A percentile compares a stretch with the other conserved stretches of the same genome.
These are phyloP conservation scores for Aspergillus thermomutatus DNA, from an alignment of 2,329 filamentous ascomycete genomes.

Conservation along the genomic window DNA sequence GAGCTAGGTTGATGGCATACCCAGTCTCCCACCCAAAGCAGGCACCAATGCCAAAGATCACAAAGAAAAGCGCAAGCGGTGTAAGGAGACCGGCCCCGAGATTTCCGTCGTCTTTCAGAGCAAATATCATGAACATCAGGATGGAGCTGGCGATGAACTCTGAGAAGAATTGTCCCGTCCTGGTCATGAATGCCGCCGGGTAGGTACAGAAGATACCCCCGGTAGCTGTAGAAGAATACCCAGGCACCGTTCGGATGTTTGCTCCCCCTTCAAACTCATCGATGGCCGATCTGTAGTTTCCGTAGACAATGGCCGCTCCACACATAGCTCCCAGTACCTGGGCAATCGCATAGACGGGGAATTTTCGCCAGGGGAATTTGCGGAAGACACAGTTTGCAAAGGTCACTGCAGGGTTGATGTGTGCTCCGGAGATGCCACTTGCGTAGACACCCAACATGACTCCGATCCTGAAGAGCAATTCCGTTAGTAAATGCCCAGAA, in stretches of 20 bases:
- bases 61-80: conserved; percentile 64
- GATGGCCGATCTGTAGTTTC: conserved; percentile 63
- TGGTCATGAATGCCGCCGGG: conserved; percentile 59
- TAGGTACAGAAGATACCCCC: conserved; percentile 73
- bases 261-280: conserved; percentile 59
- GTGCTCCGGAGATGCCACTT: conserved; percentile 58
- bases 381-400: conserved; percentile 67
- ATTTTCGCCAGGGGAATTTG: conserved; percentile 65
- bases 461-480: conserved; percentile 48
- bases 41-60: conserved; percentile 70
- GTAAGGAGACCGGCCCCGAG: conserved; percentile 55
- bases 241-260: conserved; percentile 59
- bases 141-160: conserved; percentile 67
- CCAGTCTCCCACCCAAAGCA: conserved; percentile 75
- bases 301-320: conserved; percentile 59
- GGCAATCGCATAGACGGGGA: conserved; percentile 64
- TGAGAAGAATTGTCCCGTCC: conserved; percentile 65
- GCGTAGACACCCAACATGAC: conserved; percentile 68
- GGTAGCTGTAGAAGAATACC: conserved; percentile 55
- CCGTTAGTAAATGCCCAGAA: not conserved
- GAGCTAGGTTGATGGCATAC: conserved; percentile 70
- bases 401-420: conserved; percentile 70
- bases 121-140: conserved; percentile 70
- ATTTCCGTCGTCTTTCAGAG: conserved; percentile 52
- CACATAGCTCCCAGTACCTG: conserved; percentile 66